Base-by-base conservation (phyloP, 139 green algal species). In the Dunaliella sp. region DNA sequence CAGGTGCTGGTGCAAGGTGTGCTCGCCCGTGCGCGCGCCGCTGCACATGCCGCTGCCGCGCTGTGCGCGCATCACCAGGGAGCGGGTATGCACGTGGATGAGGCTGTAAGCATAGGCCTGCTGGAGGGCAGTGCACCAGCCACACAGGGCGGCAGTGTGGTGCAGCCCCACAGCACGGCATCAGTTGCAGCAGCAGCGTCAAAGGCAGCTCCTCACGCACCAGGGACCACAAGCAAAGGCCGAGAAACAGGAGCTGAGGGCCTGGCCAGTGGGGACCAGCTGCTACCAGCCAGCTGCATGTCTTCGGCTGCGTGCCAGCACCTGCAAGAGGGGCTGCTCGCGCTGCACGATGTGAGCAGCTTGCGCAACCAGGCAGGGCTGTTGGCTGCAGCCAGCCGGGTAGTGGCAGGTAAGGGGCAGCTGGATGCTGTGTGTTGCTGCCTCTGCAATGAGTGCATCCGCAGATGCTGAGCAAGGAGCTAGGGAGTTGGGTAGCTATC, bases 221-320 rank as follows among this genome's bases (percentile, higher is more conserved):
- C n/a, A n/a, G n/a, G n/a, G n/a, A n/a, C n/a, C n/a, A n/a, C n/a
- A n/a, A n/a, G n/a, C n/a, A n/a, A n/a, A n/a, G 37, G 3, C 33
- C 38, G 28, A 58, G 3, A 34, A 77, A 30, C 36, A 59, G 86
- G 78, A 65, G 7, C 16, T 16, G 7, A 65, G 48, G 48, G 48
- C 48, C 7, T 65, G 7, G 48, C 7, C 7, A 16, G 7, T 65
- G 48, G 48, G 48, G 48, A 65, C 48, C 83, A 86, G 86, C 84
- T 94, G 76, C 77, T 93, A 77, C 87, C 90, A 32, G 48, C 86
- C n/a, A 0, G 33, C 12, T 82, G 86, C 38, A 92, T 92, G 91
- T 36, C 84, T 22, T 89, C 88, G 30, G 37, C 80, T 24, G 83
- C 80, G 25, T 91, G 86, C 48, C 80, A 88, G 30, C 31, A 36